Conservation (phyloP, 1,139 yeast species). For the Yamadazyma oceani region DNA sequence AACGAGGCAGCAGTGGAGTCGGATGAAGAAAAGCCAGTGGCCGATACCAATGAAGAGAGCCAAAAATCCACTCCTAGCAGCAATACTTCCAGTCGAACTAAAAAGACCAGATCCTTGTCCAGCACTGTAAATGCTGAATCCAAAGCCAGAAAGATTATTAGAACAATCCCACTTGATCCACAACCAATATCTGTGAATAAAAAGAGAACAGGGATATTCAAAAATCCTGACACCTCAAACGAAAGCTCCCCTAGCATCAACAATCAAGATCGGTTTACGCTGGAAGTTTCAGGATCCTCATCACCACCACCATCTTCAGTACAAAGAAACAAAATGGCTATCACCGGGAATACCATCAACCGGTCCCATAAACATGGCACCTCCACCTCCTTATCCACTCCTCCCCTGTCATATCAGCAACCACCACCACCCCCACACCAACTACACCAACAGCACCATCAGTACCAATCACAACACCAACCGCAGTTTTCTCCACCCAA, state of each 20-base stretch:
- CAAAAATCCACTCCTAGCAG: slow-evolving; percentile 41
- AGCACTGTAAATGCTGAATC: slow-evolving; percentile 61
- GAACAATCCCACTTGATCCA: slow-evolving; percentile 80
- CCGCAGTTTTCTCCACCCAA: no score
- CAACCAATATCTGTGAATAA: slow-evolving; percentile 57
- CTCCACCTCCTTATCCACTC: no score
- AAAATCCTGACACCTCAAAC: slow-evolving; percentile 33
- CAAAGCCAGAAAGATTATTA: slow-evolving; percentile 69
- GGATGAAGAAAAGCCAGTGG: slow-evolving; percentile 23
- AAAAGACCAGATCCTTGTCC: slow-evolving; percentile 50
- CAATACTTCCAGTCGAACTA: slow-evolving; percentile 30
- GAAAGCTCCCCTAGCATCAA: slow-evolving; percentile 29
- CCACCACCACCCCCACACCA: no score
- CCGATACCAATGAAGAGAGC: slow-evolving; percentile 13
- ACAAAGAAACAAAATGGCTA: slow-evolving; percentile 15
- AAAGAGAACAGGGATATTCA: slow-evolving; percentile 42
- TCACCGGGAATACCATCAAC: slow-evolving; percentile 19
- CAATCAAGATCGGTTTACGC: slow-evolving; percentile 3
- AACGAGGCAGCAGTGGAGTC: slow-evolving; percentile 25
- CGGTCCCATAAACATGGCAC: slow-evolving; percentile 6
- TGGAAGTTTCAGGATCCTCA: neutral
- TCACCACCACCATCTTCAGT: slow-evolving; percentile 16
- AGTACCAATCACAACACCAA: no score
- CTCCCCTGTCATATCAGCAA: no score
- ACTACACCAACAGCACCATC: no score